Base-by-base conservation (phyloP, 2,329 filamentous ascomycete genomes). In the Cladophialophora psammophila region DNA sequence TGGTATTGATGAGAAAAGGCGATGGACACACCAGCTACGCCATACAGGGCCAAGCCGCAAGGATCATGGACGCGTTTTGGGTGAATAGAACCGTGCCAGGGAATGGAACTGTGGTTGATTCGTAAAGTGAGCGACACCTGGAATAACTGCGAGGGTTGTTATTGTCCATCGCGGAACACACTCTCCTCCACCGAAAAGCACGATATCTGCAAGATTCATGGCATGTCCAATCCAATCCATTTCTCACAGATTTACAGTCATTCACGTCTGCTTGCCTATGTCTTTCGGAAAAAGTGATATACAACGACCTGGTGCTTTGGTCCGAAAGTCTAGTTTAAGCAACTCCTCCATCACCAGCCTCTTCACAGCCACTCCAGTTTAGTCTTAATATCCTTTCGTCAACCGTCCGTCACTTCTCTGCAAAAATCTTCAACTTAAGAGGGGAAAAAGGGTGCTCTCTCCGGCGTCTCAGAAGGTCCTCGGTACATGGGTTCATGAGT, bases 1-100 rank as follows among this genome's bases (percentile, higher is more conserved):
- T 79, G 9, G 66, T 82, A 52, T 52, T 84, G n/a, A 77, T 77
- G 10, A 73, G 81, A 15, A 75, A 79, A 40, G 81, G 80, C 26
- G 64, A 64, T 34, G 67, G 60, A 20, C 60, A 64, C 38, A 66
- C 63, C 18, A 66, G 60, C 48, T 66, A 60, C 38, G 36, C 13
- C 9, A 38, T 38, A 12, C 26, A 32, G 18, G 36, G 58, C 31
- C 9, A 38, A 10, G 35, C 26, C 6, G 15, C 54, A 8, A 48
- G 52, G 26, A 35, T 56, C 13, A 69, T 69, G 60, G 31, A 63
- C 18, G 55, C 53, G 9, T 66, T 38, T 10, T 48, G 62, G 36
- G 26, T 66, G 40, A 64, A 69, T 15, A 20, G 45, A 12, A 66
- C 63, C 2, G 12, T 69, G 32, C 63, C 63, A 3, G 36, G 34